These are phyloP conservation scores for Fusarium verticillioides DNA, from an alignment of 2,329 filamentous ascomycete genomes.

Conservation along the genomic window DNA sequence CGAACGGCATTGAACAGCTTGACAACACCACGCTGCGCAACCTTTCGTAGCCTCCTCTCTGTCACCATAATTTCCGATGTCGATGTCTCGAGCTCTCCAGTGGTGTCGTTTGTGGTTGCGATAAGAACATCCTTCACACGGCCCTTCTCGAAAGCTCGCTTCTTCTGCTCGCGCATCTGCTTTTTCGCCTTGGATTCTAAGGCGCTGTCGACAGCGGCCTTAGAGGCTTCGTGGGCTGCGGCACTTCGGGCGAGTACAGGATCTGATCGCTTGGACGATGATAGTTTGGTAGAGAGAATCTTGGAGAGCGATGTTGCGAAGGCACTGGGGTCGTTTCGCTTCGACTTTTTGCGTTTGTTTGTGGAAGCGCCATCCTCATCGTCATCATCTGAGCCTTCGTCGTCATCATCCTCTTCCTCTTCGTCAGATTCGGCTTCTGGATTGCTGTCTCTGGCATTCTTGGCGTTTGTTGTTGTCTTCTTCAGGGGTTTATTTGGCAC, in stretches of 20 bases:
- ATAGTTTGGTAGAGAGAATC: constrained; percentile 90
- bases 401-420: constrained; percentile 37
- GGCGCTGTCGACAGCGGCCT: constrained; percentile 77
- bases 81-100: constrained; percentile 56
- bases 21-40: constrained; percentile 91
- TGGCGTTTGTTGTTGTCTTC: constrained; percentile 45
- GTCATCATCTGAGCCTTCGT: constrained; percentile 50
- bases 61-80: constrained; percentile 70
- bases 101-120: constrained; percentile 65
- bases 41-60: constrained; percentile 85
- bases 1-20: constrained; percentile 97
- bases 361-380: constrained; percentile 50
- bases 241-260: constrained; percentile 90
- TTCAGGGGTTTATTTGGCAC: constrained; percentile 46
- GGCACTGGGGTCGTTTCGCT: constrained; percentile 90
- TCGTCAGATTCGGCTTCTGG: constrained; percentile 39
- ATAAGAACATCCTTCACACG: constrained; percentile 87
- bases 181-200: constrained; percentile 84
- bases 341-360: constrained; percentile 66
- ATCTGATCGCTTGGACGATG: constrained; percentile 82
- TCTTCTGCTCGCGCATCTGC: constrained; percentile 84
- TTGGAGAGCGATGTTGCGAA: constrained; percentile 95
- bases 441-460: constrained; percentile 38
- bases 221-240: constrained; percentile 76
- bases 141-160: constrained; percentile 83